phyloP scores from a whole-genome alignment of 2,329 filamentous ascomycete genomes.

The Botrytis pseudocinerea region DNA sequence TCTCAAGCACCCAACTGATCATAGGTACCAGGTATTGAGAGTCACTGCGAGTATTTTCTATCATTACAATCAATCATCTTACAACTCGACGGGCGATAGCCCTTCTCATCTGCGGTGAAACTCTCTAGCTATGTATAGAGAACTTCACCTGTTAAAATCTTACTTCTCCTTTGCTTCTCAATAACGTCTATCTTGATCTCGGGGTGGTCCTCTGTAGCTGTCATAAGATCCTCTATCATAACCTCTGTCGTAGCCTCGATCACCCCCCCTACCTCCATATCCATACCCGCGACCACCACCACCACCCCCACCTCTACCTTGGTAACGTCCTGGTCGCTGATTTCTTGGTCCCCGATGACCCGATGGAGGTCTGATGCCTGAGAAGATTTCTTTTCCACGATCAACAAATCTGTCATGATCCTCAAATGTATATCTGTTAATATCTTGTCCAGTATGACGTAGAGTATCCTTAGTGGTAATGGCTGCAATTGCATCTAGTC shows the following conservation, averaged over 20 bases:
- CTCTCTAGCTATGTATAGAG: not conserved
- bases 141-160: not conserved
- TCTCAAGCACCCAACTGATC: not conserved
- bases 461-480: constrained; percentile 44
- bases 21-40: not conserved
- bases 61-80: constrained; percentile 11
- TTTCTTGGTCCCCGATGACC: constrained; percentile 41
- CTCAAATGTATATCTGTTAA: constrained; percentile 71
- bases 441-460: constrained; percentile 47
- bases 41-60: not conserved
- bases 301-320: not conserved
- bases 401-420: constrained; percentile 66
- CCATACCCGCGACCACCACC: constrained; percentile 15
- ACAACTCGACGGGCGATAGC: not conserved
- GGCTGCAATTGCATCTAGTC: constrained; percentile 60
- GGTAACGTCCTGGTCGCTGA: not conserved
- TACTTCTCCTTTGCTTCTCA: not conserved
- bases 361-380: constrained; percentile 60
- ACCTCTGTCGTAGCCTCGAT: constrained; percentile 20
- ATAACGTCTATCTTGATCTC: constrained; percentile 24
- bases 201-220: constrained; percentile 15
- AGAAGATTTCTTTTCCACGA: constrained; percentile 68
- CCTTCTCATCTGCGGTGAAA: not conserved
- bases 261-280: constrained; percentile 15
- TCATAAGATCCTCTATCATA: constrained; percentile 20